Percentiles rank a stretch among this genome's conserved stretches.
Conservation (phyloP, 352 stramenopile genomes). For the Phytophthora europaea region DNA sequence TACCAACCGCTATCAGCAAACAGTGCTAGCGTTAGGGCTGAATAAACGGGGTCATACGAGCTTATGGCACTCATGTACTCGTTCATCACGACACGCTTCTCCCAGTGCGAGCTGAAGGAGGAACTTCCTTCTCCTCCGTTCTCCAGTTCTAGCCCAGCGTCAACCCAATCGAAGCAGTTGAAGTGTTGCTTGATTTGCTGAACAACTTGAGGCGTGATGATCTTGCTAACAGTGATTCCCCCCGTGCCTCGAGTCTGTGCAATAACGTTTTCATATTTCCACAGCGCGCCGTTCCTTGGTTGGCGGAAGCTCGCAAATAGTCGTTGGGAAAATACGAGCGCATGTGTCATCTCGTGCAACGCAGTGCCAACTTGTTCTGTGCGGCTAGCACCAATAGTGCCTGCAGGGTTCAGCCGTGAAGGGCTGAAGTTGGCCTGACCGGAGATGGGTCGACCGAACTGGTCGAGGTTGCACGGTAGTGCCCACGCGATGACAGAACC, state of each 20-base stretch:
- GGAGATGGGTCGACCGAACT: constrained; percentile 80
- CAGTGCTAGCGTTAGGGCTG: constrained; percentile 73
- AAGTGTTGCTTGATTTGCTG: constrained; percentile 78
- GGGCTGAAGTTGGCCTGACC: constrained; percentile 88
- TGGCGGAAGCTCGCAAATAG: constrained; percentile 73
- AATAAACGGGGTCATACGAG: constrained; percentile 81
- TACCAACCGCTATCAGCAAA: constrained; percentile 90
- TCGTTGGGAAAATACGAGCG: constrained; percentile 77
- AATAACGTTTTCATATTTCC: constrained; percentile 79
- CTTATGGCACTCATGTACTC: constrained; percentile 89
- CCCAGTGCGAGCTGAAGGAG: constrained; percentile 81
- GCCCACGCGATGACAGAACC: constrained; percentile 83
- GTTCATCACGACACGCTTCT: constrained; percentile 86
- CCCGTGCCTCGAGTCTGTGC: constrained; percentile 50
- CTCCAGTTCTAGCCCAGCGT: constrained; percentile 76
- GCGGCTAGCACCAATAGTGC: constrained; percentile 47
- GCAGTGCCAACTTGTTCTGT: constrained; percentile 77
- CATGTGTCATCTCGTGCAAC: constrained; percentile 87
- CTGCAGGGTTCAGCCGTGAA: constrained; percentile 55
- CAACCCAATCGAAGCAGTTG: constrained; percentile 75
- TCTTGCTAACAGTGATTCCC: constrained; percentile 74
- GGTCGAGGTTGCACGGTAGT: constrained; percentile 83
- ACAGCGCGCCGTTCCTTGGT: constrained; percentile 62
- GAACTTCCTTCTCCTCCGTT: constrained; percentile 73
- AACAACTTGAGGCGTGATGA: constrained; percentile 78